Base-by-base conservation (phyloP, 768 basidiomycete genomes). In the Trametes maxima region DNA sequence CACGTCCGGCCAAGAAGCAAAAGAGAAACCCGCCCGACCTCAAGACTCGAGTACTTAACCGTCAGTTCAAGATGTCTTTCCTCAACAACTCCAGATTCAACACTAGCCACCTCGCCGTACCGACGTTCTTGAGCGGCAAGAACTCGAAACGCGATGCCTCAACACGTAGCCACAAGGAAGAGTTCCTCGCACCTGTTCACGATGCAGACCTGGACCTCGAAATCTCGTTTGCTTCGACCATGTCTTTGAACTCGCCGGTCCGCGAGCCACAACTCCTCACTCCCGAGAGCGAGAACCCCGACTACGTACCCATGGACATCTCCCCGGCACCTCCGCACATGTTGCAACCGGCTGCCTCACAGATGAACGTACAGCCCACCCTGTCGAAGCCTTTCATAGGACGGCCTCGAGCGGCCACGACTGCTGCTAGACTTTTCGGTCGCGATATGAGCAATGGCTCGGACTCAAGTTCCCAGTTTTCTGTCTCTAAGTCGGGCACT, bases 131-230 rank as follows among this genome's bases (percentile, higher is more conserved):
- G 59, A 73, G 79, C 40, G 80, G 81, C 67, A 85, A 83, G 73
- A 79, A 76, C 57, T 80, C 73, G 59, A 80, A 82, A 65, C 74
- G 75, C 56, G 52, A 66, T 72, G 76, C 68, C 70, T 74, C 66
- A 76, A 70, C 46, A 67, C 72, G 63, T 75, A 74, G 84, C 67
- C 84, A 87, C 60, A 72, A 84, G 54, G 86, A 90, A 62, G 85
- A 87, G 44, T 87, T 85, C 69, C 78, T 86, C 52, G 84, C 86
- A 36, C 88, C 87, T n/a, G 10, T 40, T 1, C 40, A 44, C 3
- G 90, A 91, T 67, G 80, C 89, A 37, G 91, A 93, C 68, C 74
- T 85, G 22, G 90, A 90, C 68, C 81, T 92, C 49, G 92, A 94
- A 70, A 76, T 86, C 40, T 92, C 91, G 28, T 94, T 94, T 69